Evolutionary conservation across 2,329 filamentous ascomycete genomes (phyloP).

Genomic region (Biscogniauxia sp.): DNA sequence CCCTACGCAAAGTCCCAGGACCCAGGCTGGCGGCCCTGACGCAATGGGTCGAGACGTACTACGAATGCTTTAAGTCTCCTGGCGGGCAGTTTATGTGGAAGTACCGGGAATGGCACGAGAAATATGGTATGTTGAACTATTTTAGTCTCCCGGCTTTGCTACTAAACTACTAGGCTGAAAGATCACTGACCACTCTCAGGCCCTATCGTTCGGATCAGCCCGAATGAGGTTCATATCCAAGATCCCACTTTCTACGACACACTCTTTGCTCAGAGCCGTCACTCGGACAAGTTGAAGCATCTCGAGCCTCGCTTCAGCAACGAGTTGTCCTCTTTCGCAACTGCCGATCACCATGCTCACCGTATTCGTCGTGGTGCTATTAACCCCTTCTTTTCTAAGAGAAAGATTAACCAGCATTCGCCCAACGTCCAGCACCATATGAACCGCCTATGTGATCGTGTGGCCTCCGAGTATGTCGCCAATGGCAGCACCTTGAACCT

Average conservation of each 20-base stretch:
- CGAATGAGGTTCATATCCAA: background rate
- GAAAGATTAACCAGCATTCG: constrained; percentile 4
- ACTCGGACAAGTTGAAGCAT: constrained; percentile 2
- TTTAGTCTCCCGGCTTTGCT: no score
- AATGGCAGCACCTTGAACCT: background rate
- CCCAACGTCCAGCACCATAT: constrained; percentile 2
- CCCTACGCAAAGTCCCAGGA: constrained; percentile 13
- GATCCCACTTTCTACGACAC: background rate
- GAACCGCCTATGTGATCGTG: background rate
- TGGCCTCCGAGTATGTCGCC: constrained; percentile 9
- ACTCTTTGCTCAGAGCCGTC: background rate
- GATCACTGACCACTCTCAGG: background rate
- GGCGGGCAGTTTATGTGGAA: constrained; percentile 11
- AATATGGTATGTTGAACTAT: constrained; percentile 7
- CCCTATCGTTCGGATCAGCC: constrained; percentile 15
- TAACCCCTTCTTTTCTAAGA: constrained; percentile 29
- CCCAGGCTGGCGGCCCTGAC: constrained; percentile 17
- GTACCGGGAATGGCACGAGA: constrained; percentile 11
- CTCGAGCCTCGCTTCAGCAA: constrained; percentile 5
- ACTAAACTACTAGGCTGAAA: background rate
- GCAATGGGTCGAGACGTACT: constrained; percentile 13
- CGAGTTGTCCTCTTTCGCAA: constrained; percentile 9
- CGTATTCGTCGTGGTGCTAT: constrained; percentile 13
- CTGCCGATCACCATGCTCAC: constrained; percentile 8
- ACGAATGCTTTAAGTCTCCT: constrained; percentile 9